phyloP scores from a whole-genome alignment of 2,329 filamentous ascomycete species.

The Nemania diffusa region DNA sequence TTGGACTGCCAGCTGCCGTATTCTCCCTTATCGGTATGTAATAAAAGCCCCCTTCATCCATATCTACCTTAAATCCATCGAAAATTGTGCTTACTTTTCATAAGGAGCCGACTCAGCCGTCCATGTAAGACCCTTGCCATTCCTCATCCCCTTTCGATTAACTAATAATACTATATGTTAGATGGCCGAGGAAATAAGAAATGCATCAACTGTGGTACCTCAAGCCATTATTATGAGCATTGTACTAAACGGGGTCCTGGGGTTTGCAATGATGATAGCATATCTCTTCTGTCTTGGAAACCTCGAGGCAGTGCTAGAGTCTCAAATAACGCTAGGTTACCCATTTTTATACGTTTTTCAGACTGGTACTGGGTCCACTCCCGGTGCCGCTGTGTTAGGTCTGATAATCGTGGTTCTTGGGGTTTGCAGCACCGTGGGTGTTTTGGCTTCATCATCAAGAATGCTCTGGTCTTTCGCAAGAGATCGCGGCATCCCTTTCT shows the following conservation, averaged over 20 bases:
- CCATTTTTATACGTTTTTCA: conserved; percentile 26
- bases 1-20: conserved; percentile 32
- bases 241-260: conserved; percentile 15
- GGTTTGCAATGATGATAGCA: conserved; percentile 22
- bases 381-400: conserved; percentile 19
- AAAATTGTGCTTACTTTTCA: too few species aligned
- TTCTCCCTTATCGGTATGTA: conserved; percentile 49
- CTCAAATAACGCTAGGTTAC: conserved; percentile 12
- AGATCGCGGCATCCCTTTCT: conserved; percentile 20
- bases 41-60: too few species aligned
- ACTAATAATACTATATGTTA: neutral
- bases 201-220: conserved; percentile 54
- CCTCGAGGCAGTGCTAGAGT: conserved; percentile 14
- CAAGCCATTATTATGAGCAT: conserved; percentile 21
- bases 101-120: conserved; percentile 49
- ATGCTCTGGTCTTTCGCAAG: conserved; percentile 27
- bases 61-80: too few species aligned
- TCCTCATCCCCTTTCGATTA: too few species aligned
- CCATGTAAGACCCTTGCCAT: conserved; percentile 9
- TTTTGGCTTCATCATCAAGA: conserved; percentile 19
- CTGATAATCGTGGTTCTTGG: conserved; percentile 16
- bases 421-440: conserved; percentile 16
- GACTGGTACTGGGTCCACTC: neutral
- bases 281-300: conserved; percentile 28
- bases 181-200: conserved; percentile 58